A percentile compares a stretch with the other conserved stretches of the same genome.
phyloP scores from a whole-genome alignment of 1,139 yeast species.

The Ogataea hybrid region DNA sequence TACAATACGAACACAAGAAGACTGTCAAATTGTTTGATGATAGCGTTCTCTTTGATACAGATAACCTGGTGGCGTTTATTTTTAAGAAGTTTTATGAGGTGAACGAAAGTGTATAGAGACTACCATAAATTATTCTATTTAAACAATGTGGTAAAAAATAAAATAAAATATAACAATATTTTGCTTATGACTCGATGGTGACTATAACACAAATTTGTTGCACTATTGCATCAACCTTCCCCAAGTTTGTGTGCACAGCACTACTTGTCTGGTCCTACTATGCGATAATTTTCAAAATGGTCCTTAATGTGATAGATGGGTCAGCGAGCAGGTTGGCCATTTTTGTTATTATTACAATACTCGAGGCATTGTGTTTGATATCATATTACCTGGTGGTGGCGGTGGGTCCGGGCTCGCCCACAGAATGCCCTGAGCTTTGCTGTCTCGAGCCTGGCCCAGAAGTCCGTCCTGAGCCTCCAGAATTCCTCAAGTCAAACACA shows the following conservation, averaged over 20 bases:
- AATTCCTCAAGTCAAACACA: constrained; percentile 33
- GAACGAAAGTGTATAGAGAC: constrained; percentile 6
- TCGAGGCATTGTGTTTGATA: constrained; percentile 32
- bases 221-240: constrained; percentile 51
- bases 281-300: constrained; percentile 33
- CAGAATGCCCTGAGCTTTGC: constrained; percentile 43
- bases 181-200: constrained; percentile 3
- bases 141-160: background rate
- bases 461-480: constrained; percentile 39
- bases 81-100: constrained; percentile 63
- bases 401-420: constrained; percentile 66
- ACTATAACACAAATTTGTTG: constrained; percentile 37
- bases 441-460: constrained; percentile 18
- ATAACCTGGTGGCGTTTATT: constrained; percentile 62
- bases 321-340: constrained; percentile 13
- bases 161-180: background rate
- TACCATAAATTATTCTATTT: background rate
- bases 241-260: constrained; percentile 52
- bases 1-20: constrained; percentile 60
- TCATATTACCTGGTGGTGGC: constrained; percentile 55
- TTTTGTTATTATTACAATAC: constrained; percentile 14
- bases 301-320: constrained; percentile 11
- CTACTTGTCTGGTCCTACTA: constrained; percentile 60
- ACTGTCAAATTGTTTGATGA: constrained; percentile 59
- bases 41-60: constrained; percentile 63